Evolutionary conservation across 2,329 filamentous ascomycete species (phyloP).

Genomic region (Colletotrichum shisoi): DNA sequence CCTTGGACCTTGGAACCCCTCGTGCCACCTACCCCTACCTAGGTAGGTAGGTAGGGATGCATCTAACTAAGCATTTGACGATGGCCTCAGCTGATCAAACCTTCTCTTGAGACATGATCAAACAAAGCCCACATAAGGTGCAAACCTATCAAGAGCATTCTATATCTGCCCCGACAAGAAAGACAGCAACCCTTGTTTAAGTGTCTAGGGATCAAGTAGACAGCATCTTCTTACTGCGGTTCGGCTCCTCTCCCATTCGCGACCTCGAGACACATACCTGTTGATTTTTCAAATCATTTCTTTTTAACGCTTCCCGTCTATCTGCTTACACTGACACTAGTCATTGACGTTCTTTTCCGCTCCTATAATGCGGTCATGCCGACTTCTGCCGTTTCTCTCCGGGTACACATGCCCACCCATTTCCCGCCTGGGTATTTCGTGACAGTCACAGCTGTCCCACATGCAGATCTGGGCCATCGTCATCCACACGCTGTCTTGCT

Average conservation of each 20-base stretch:
- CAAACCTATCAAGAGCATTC: too few relatives aligned
- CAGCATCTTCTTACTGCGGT: not conserved
- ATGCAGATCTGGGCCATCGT: conserved; percentile 10
- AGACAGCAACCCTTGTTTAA: too few relatives aligned
- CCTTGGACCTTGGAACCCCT: not conserved
- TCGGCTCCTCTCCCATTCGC: not conserved
- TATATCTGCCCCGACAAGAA: too few relatives aligned
- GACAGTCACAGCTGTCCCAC: conserved; percentile 22
- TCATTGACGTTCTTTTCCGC: conserved; percentile 36
- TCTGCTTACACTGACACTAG: conserved; percentile 39
- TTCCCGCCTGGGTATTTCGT: conserved; percentile 29
- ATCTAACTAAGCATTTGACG: too few relatives aligned
- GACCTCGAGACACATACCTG: not conserved
- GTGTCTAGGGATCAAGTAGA: not conserved
- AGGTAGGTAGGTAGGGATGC: too few relatives aligned
- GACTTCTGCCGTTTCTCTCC: conserved; percentile 20
- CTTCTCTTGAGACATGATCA: too few relatives aligned
- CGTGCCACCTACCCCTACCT: not conserved
- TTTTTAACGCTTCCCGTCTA: conserved; percentile 39
- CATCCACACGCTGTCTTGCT: conserved; percentile 15
- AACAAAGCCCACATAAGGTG: too few relatives aligned
- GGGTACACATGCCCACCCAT: conserved; percentile 17
- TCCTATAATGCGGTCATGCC: conserved; percentile 29
- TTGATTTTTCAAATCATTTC: conserved; percentile 34
- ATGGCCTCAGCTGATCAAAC: too few relatives aligned